Conservation (phyloP, 192 early-diverging fungal species). For the Coemansia sp. region DNA sequence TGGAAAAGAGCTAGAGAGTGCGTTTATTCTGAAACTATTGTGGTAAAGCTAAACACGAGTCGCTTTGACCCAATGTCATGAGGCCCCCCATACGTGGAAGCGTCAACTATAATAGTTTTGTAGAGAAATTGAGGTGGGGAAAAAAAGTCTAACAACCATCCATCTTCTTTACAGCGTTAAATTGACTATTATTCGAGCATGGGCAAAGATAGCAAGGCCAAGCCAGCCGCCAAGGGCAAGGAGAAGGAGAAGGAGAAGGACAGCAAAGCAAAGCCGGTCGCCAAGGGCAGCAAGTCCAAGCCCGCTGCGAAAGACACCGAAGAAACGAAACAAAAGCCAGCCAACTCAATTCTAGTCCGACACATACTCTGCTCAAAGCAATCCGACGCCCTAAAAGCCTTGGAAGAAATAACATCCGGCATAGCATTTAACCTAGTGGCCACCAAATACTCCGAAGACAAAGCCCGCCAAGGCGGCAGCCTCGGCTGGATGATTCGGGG, state of each 20-base stretch:
- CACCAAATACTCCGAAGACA: constrained; percentile 75
- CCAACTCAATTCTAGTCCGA: constrained; percentile 64
- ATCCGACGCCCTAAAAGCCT: constrained; percentile 65
- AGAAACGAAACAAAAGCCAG: constrained; percentile 59
- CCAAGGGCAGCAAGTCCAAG: constrained; percentile 1
- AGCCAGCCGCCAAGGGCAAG: neutral
- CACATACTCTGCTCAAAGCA: constrained; percentile 89
- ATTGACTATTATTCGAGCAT: neutral
- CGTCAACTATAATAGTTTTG: too few species aligned
- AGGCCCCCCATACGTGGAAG: too few species aligned
- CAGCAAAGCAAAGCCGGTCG: neutral
- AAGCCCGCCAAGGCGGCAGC: constrained; percentile 74
- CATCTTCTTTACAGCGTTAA: neutral
- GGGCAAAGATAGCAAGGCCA: constrained; percentile 1
- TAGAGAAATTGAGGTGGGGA: too few species aligned
- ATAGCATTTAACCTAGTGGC: constrained; percentile 69
- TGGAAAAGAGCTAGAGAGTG: constrained; percentile 70
- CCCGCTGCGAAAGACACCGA: constrained; percentile 18
- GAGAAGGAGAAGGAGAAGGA: neutral
- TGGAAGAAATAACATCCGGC: constrained; percentile 60
- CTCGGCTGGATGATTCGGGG: constrained; percentile 79
- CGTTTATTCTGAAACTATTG: neutral
- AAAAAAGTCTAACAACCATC: neutral
- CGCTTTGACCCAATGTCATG: too few species aligned
- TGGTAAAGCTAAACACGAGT: neutral